These are phyloP conservation scores for Paraconiothyrium sp. DNA, from an alignment of 2,329 filamentous ascomycete genomes.

Conservation along the genomic window DNA sequence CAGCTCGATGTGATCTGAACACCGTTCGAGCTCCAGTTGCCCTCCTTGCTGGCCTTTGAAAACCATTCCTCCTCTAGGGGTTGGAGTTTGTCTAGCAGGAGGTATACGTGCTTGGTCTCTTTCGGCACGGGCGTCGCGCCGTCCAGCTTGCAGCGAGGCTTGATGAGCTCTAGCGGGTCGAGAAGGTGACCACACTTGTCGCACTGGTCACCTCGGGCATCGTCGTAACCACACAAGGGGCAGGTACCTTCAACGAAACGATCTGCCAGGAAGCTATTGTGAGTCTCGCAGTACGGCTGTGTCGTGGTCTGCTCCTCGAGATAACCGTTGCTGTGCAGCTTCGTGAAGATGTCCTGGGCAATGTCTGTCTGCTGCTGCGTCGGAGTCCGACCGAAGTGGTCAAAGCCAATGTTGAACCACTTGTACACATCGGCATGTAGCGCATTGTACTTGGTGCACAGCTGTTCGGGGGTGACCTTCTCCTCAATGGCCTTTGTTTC, in stretches of 20 bases:
- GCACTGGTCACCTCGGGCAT: slow-evolving; percentile 64
- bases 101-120: slow-evolving; percentile 89
- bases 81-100: slow-evolving; percentile 86
- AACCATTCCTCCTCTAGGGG: slow-evolving; percentile 81
- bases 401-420: slow-evolving; percentile 95
- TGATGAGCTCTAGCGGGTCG: slow-evolving; percentile 59
- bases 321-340: slow-evolving; percentile 88
- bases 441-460: slow-evolving; percentile 92
- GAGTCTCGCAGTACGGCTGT: slow-evolving; percentile 87
- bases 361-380: slow-evolving; percentile 91
- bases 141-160: slow-evolving; percentile 89
- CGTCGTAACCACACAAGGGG: slow-evolving; percentile 69
- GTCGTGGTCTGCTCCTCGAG: slow-evolving; percentile 86
- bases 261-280: slow-evolving; percentile 57
- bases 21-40: slow-evolving; percentile 79
- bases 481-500: slow-evolving; percentile 96
- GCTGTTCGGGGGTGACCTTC: slow-evolving; percentile 79
- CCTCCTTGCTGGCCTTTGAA: slow-evolving; percentile 74
- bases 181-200: slow-evolving; percentile 60
- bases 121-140: slow-evolving; percentile 80
- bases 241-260: slow-evolving; percentile 85
- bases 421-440: slow-evolving; percentile 92
- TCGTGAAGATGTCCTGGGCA: slow-evolving; percentile 87
- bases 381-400: slow-evolving; percentile 93
- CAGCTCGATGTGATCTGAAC: slow-evolving; percentile 80